Evolutionary conservation across 345 rosid genomes (phyloP).

Genomic region (Bruguiera sexangula): DNA sequence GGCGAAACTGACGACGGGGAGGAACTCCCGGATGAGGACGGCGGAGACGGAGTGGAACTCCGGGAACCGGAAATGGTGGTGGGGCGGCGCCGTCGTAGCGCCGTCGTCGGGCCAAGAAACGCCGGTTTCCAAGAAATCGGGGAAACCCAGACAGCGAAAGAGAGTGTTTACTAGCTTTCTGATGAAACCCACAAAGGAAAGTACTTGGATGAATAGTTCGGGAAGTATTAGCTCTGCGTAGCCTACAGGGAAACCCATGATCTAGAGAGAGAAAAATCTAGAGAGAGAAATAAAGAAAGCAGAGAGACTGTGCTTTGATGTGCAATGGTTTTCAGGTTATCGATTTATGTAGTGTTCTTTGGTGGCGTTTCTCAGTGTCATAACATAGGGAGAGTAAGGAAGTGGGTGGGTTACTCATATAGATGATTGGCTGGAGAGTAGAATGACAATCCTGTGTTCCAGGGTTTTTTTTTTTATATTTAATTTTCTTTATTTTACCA

Average conservation of each 20-base stretch:
- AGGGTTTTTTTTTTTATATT: background rate
- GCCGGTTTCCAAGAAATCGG: constrained; percentile 66
- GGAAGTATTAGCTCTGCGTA: constrained; percentile 74
- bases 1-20: constrained; percentile 59
- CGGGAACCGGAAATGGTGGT: constrained; percentile 3
- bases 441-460: constrained; percentile 4
- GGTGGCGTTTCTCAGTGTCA: no score
- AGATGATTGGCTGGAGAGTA: constrained; percentile 8
- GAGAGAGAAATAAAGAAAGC: constrained; percentile 8
- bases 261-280: background rate
- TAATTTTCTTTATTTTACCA: no score
- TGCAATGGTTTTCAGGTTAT: no score
- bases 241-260: constrained; percentile 82
- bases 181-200: constrained; percentile 53
- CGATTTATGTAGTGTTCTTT: no score
- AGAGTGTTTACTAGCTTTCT: constrained; percentile 42
- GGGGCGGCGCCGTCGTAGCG: background rate
- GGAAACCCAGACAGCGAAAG: constrained; percentile 51
- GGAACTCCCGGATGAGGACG: constrained; percentile 53
- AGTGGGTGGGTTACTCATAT: background rate
- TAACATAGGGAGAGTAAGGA: no score
- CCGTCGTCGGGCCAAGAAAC: constrained; percentile 43
- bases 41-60: constrained; percentile 41
- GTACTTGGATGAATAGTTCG: constrained; percentile 49
- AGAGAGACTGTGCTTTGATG: background rate